phyloP scores from a whole-genome alignment of 176 grass and related monocot species.

The Bonia amplexicaulis region DNA sequence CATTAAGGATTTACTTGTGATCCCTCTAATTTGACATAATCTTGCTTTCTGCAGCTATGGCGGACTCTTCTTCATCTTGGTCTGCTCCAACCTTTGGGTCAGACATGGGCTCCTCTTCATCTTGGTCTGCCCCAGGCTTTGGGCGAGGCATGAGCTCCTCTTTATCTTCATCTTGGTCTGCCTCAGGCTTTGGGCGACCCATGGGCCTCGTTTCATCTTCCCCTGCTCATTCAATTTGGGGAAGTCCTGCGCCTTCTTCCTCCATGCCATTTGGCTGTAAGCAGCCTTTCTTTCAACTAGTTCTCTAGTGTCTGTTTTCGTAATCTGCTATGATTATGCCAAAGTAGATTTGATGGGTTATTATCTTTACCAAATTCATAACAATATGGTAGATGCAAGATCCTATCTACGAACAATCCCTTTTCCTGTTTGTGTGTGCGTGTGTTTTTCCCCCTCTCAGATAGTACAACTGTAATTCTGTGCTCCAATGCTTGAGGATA shows the following conservation, averaged over 20 bases:
- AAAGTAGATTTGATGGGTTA: background rate
- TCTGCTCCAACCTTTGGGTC: background rate
- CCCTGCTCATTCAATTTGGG: background rate
- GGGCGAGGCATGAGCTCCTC: background rate
- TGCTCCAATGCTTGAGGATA: background rate
- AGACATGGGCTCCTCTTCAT: background rate
- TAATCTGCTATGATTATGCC: background rate
- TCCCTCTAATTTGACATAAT: background rate
- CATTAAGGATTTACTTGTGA: background rate
- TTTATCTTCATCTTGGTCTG: background rate
- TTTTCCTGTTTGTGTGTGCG: background rate
- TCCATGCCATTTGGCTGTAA: background rate
- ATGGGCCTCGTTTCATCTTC: background rate
- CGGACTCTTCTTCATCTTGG: background rate
- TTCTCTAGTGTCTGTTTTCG: background rate
- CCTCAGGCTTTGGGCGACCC: background rate
- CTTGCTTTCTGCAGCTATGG: slow-evolving; percentile 1
- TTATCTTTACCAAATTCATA: background rate
- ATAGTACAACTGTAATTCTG: background rate
- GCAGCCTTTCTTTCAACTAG: background rate
- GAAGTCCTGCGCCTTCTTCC: background rate
- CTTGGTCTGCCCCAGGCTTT: background rate
- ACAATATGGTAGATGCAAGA: background rate
- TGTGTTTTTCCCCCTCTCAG: background rate
- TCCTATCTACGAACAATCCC: background rate